Evolutionary conservation across 805 yeast genomes (phyloP).

Genomic region (Candida schatavii): DNA sequence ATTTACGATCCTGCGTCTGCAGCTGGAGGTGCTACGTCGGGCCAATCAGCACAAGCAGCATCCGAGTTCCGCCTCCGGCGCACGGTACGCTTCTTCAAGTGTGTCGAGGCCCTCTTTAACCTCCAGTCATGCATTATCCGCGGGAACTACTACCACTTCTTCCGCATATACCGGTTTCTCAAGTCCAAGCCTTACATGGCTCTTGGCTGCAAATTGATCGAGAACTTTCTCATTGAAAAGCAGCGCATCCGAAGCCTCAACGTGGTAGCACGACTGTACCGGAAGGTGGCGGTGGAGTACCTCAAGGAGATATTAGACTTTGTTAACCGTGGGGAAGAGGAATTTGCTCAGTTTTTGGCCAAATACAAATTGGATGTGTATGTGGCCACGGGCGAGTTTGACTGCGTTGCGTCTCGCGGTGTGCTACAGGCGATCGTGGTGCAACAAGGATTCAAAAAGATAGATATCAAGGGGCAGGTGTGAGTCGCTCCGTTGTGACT

Average conservation of each 20-base stretch:
- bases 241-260: conserved; percentile 58
- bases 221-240: conserved; percentile 49
- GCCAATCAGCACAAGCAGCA: neutral
- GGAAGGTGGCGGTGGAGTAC: conserved; percentile 39
- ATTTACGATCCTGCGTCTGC: conserved; percentile 17
- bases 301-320: conserved; percentile 41
- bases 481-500: too few species aligned
- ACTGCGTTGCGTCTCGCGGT: conserved; percentile 32
- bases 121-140: conserved; percentile 14
- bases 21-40: conserved; percentile 1
- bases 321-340: conserved; percentile 24
- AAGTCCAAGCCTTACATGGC: conserved; percentile 9
- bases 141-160: conserved; percentile 54
- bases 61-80: conserved; percentile 6
- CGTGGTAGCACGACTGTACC: conserved; percentile 55
- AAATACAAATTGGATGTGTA: conserved; percentile 35
- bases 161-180: conserved; percentile 26
- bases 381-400: conserved; percentile 20
- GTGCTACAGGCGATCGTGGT: conserved; percentile 34
- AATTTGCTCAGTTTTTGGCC: conserved; percentile 40
- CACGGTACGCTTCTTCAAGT: conserved; percentile 4
- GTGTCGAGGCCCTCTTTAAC: conserved; percentile 5
- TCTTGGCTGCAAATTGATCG: conserved; percentile 21
- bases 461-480: conserved; percentile 90
- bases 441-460: conserved; percentile 45